phyloP scores from a whole-genome alignment of 2,329 filamentous ascomycete genomes.

The Hypoxylon sp. region DNA sequence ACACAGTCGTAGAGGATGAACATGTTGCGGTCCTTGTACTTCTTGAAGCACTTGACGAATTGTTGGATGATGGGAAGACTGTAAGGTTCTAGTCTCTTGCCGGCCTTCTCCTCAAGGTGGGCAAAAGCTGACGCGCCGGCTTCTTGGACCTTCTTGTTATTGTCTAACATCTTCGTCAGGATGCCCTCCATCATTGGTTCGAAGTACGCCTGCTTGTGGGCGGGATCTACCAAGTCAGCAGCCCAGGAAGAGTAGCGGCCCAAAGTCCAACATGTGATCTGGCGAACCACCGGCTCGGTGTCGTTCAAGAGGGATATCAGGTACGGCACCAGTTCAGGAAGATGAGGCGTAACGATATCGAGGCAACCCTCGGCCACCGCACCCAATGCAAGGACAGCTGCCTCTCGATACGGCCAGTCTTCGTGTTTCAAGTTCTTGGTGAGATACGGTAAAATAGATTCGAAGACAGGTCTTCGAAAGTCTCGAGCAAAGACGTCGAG shows the following conservation, averaged over 20 bases:
- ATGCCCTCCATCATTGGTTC: slow-evolving; percentile 98
- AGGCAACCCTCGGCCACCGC: slow-evolving; percentile 96
- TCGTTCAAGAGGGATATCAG: slow-evolving; percentile 87
- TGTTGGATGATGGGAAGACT: slow-evolving; percentile 89
- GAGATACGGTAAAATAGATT: slow-evolving; percentile 90
- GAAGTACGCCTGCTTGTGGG: slow-evolving; percentile 79
- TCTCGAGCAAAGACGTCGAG: slow-evolving; percentile 93
- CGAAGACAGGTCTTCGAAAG: slow-evolving; percentile 87
- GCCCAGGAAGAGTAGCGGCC: slow-evolving; percentile 95
- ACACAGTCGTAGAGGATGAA: slow-evolving; percentile 99
- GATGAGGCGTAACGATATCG: slow-evolving; percentile 85
- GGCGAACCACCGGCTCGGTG: slow-evolving; percentile 85
- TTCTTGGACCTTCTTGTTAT: slow-evolving; percentile 97
- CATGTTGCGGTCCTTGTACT: slow-evolving; percentile 99
- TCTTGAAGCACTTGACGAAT: slow-evolving; percentile 88
- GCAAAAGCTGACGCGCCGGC: slow-evolving; percentile 96
- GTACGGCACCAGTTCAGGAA: slow-evolving; percentile 90
- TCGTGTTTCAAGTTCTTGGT: slow-evolving; percentile 86
- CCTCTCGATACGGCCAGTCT: slow-evolving; percentile 92
- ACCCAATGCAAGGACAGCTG: slow-evolving; percentile 90
- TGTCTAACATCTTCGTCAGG: slow-evolving; percentile 91
- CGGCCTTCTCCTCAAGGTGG: slow-evolving; percentile 92
- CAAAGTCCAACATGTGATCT: slow-evolving; percentile 98
- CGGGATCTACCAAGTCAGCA: slow-evolving; percentile 72
- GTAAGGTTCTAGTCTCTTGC: slow-evolving; percentile 81